phyloP scores from a whole-genome alignment of 371 early-diverging fungal species.

The Coemansia sp. region DNA sequence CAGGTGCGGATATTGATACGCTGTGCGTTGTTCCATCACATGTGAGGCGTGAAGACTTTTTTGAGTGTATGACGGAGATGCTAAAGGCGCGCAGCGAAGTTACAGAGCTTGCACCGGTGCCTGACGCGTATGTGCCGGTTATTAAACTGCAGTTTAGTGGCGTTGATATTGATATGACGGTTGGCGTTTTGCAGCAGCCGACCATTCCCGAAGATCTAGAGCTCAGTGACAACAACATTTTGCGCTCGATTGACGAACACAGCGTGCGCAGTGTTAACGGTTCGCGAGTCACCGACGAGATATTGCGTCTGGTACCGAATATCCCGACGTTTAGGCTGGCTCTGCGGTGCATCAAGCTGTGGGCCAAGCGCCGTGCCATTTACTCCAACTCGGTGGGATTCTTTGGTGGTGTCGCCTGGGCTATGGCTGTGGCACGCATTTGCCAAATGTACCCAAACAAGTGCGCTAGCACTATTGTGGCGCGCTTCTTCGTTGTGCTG shows the following conservation, averaged over 20 bases:
- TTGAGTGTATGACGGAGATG: constrained; percentile 85
- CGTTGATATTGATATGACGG: constrained; percentile 96
- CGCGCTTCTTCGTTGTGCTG: constrained; percentile 91
- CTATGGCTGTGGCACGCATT: constrained; percentile 95
- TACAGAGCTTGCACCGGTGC: constrained; percentile 83
- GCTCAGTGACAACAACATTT: constrained; percentile 80
- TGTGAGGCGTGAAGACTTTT: constrained; percentile 95
- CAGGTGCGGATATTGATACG: constrained; percentile 99
- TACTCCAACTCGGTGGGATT: constrained; percentile 99
- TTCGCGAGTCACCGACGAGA: constrained; percentile 98
- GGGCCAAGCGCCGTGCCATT: constrained; percentile 96
- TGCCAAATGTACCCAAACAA: constrained; percentile 98
- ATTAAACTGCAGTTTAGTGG: constrained; percentile 93
- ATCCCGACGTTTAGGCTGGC: constrained; percentile 88
- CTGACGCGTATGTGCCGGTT: constrained; percentile 97
- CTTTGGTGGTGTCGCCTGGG: constrained; percentile 99
- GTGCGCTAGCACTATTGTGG: constrained; percentile 80
- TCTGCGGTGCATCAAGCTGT: constrained; percentile 95
- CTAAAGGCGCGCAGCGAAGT: constrained; percentile 82
- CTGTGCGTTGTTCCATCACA: constrained; percentile 96
- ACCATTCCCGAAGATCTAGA: constrained; percentile 86
- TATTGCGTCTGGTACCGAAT: constrained; percentile 94
- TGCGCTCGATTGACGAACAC: constrained; percentile 92
- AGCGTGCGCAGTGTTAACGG: constrained; percentile 95
- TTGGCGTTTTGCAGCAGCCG: constrained; percentile 81